Evolutionary conservation across 345 rosid genomes (phyloP), one percentile per base, ranked within the genome.

Genomic region (Microcos paniculata): DNA sequence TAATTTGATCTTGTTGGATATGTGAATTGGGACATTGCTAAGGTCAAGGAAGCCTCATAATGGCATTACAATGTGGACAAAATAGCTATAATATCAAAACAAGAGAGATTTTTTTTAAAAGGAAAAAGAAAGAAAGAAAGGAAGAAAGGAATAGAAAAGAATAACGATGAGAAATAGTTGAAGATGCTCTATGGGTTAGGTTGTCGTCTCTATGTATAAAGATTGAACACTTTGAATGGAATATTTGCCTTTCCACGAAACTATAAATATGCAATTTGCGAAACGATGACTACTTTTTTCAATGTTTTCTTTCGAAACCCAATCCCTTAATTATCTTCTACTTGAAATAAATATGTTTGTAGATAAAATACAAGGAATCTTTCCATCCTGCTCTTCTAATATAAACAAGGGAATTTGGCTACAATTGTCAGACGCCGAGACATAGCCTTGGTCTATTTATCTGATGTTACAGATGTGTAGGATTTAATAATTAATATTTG

Each of bases 41-140:
- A 80, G 86, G 87, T 84, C 91, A 86, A 84, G 80, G 73, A 69
- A 8, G 72, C 73, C 80, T 70, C 73, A 78, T 83, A 64, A 83
- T 79, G 77, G 77, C 23, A 62, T 75, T 76, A 62, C 74, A 84
- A 71, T 70, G 62, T 52, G 75, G 85, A 83, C 87, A 84, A 84
- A 49, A 16, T 28, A 68, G 79, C 66, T 28, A 19, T 48, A 73
- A 49, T 19, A 66, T 38, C 15, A 76, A 66, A 49, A 35, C 19
- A 18, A 10, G 8, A n/a, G 8, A 19, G 21, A 11, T n/a, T n/a
- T n/a, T n/a, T n/a, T n/a, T n/a, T n/a, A n/a, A n/a, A n/a, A n/a
- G n/a, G n/a, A 35, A 35, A 35, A 35, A 35, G 5, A 35, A 2
- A 35, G 5, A 35, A 35, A 35, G 4, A 35, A 35, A 35, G 6